These are phyloP conservation scores for Populus alba DNA, from an alignment of 345 rosid species.

Conservation along the genomic window DNA sequence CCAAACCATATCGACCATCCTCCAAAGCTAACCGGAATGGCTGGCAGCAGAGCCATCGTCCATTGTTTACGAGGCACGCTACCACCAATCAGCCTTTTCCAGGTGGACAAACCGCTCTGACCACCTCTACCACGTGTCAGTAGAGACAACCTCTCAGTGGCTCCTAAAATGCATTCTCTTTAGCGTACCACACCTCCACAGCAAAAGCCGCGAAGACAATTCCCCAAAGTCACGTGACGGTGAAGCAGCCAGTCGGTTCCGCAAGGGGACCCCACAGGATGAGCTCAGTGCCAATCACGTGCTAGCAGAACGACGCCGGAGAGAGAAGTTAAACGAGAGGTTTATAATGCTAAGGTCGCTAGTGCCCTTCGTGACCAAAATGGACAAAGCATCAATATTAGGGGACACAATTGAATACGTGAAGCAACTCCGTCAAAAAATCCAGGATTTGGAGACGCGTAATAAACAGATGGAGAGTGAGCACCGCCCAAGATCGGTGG, in stretches of 20 bases:
- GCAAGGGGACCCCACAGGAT: slow-evolving; percentile 46
- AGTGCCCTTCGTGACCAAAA: slow-evolving; percentile 92
- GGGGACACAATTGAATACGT: slow-evolving; percentile 96
- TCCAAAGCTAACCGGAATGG: slow-evolving; percentile 51
- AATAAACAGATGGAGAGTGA: slow-evolving; percentile 53
- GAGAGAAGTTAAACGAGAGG: slow-evolving; percentile 91
- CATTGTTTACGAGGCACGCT: slow-evolving; percentile 30
- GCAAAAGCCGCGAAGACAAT: slow-evolving; percentile 48
- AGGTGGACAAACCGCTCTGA: slow-evolving; percentile 55
- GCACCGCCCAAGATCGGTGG: slow-evolving; percentile 30
- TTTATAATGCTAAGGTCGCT: slow-evolving; percentile 73
- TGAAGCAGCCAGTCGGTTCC: slow-evolving; percentile 32
- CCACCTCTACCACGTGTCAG: slow-evolving; percentile 28
- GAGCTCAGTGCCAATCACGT: slow-evolving; percentile 90
- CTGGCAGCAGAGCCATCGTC: slow-evolving; percentile 54
- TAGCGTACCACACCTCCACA: slow-evolving; percentile 72
- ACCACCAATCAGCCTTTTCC: slow-evolving; percentile 63
- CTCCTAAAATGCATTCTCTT: slow-evolving; percentile 78
- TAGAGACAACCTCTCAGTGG: slow-evolving; percentile 64
- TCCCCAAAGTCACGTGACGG: slow-evolving; percentile 53
- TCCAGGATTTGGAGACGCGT: slow-evolving; percentile 68
- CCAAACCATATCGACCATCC: slow-evolving; percentile 81
- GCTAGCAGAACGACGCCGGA: slow-evolving; percentile 87
- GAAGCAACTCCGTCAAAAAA: slow-evolving; percentile 75
- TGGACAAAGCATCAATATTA: slow-evolving; percentile 96